Percentiles rank a stretch among this genome's conserved stretches.
phyloP scores from a whole-genome alignment of 75 land plant genomes.

The Pinus taeda region DNA sequence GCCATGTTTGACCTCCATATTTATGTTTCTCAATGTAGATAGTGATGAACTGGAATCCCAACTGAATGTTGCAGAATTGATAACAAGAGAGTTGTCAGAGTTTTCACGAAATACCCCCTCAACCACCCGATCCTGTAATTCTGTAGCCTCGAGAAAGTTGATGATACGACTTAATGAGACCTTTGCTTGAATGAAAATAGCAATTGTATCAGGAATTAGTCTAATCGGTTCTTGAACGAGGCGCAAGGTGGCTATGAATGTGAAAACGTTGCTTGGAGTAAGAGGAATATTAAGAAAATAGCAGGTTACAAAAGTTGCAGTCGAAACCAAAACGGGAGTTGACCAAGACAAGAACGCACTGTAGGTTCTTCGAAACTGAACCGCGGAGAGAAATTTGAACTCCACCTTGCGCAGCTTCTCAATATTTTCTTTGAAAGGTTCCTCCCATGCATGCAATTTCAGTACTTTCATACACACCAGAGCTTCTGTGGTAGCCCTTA shows the following conservation, averaged over 20 bases:
- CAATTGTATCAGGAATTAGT: conserved; percentile 57
- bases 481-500: conserved; percentile 61
- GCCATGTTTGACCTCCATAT: conserved; percentile 18
- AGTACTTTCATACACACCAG: conserved; percentile 61
- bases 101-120: neutral
- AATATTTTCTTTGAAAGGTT: conserved; percentile 36
- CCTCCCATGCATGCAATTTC: conserved; percentile 77
- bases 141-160: conserved; percentile 32
- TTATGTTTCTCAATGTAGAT: neutral
- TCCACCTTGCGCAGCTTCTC: conserved; percentile 46
- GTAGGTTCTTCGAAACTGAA: conserved; percentile 44
- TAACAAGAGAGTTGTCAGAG: conserved; percentile 2
- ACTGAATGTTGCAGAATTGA: conserved; percentile 8
- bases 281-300: conserved; percentile 47
- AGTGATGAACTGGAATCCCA: conserved; percentile 16
- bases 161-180: conserved; percentile 58
- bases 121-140: conserved; percentile 22
- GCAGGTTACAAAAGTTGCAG: conserved; percentile 79
- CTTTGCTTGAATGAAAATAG: conserved; percentile 58
- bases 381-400: conserved; percentile 41
- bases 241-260: conserved; percentile 79
- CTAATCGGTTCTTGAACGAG: conserved; percentile 74
- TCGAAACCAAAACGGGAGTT: conserved; percentile 70
- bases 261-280: conserved; percentile 63
- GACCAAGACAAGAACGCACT: conserved; percentile 66